Evolutionary conservation across 164 flowering plant species (phyloP), one percentile per base, ranked within the genome.

Genomic region (Magnolia changhungtana): DNA sequence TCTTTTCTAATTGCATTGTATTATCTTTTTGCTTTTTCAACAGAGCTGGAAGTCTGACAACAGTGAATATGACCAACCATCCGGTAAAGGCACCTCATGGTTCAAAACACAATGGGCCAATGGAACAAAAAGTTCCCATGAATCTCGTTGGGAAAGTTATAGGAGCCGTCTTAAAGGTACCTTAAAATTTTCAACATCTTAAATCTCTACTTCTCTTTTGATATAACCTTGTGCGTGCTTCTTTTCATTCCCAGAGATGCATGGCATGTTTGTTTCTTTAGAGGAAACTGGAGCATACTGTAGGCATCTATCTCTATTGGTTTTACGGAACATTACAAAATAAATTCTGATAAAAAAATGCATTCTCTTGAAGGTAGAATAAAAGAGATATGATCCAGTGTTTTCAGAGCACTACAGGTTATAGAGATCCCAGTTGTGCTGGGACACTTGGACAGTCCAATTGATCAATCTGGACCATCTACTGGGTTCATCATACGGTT

Each of bases 81-180:
- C 90, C 65, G 81, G 82, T 78, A 82, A 71, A 79, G 85, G 82
- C 63, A 29, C 81, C 75, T 87, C 95, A 13, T 87, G 94, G 98
- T 89, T 84, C 82, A 88, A 70, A 81, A 78, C 80, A 69, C 85
- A 84, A 51, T 78, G 83, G 74, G 55, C 66, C 50, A 82, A 76
- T 63, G 88, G 86, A 73, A 75, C 79, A 23, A 85, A 78, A 69
- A 74, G 78, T 73, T 74, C 81, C 71, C 82, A 82, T 63, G 86
- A 85, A 74, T 77, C 86, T 52, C 81, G 74, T 24, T 52, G 77
- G 80, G 78, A 73, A 75, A 72, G 64, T 78, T 75, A 50, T 63
- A 63, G 77, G 73, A 76, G 81, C 55, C 81, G 81, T 85, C 89
- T 96, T 94, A 90, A 85, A 86, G 50, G 23, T 23, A 21, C 55